Percentiles rank a stretch among this genome's conserved stretches.
These are phyloP conservation scores for Trichoderma sp. DNA, from an alignment of 2,329 filamentous ascomycete genomes.

Conservation along the genomic window DNA sequence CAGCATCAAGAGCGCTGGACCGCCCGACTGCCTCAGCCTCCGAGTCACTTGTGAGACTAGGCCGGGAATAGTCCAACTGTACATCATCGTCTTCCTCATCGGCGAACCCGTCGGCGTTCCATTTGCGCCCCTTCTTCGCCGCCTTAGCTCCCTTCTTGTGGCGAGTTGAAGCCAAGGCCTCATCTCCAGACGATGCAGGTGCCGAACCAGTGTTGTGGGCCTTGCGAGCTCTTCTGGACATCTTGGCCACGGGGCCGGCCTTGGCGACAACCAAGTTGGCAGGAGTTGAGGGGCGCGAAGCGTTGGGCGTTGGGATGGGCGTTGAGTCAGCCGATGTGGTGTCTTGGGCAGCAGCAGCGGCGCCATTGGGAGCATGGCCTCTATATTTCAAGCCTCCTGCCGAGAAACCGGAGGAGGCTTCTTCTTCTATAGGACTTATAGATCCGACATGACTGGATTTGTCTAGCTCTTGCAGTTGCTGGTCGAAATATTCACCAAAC, in stretches of 20 bases:
- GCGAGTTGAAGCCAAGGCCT: conserved; percentile 56
- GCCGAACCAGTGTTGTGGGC: conserved; percentile 63
- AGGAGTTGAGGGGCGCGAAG: conserved; percentile 77
- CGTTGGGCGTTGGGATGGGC: conserved; percentile 67
- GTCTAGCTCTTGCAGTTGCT: conserved; percentile 81
- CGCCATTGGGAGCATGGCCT: conserved; percentile 35
- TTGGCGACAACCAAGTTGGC: conserved; percentile 67
- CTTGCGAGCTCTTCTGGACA: conserved; percentile 76
- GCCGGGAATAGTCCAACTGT: conserved; percentile 83
- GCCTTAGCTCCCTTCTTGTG: conserved; percentile 52
- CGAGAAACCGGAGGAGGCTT: conserved; percentile 31
- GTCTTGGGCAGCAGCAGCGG: conserved; percentile 29
- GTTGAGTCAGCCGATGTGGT: conserved; percentile 63
- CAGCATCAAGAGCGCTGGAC: conserved; percentile 63
- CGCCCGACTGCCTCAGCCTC: conserved; percentile 49
- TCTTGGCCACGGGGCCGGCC: conserved; percentile 68
- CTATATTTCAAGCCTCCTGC: conserved; percentile 42
- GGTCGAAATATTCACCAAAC: conserved; percentile 93
- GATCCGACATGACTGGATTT: conserved; percentile 41
- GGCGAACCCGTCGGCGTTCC: conserved; percentile 84
- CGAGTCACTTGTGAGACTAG: conserved; percentile 52
- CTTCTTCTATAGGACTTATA: conserved; percentile 27
- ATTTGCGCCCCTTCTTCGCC: conserved; percentile 89
- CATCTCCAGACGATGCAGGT: conserved; percentile 78
- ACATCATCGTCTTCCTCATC: conserved; percentile 72